A percentile compares a stretch with the other conserved stretches of the same genome.
Evolutionary conservation across 176 grass and related monocot genomes (phyloP).

Genomic region (Zoysia pacifica): DNA sequence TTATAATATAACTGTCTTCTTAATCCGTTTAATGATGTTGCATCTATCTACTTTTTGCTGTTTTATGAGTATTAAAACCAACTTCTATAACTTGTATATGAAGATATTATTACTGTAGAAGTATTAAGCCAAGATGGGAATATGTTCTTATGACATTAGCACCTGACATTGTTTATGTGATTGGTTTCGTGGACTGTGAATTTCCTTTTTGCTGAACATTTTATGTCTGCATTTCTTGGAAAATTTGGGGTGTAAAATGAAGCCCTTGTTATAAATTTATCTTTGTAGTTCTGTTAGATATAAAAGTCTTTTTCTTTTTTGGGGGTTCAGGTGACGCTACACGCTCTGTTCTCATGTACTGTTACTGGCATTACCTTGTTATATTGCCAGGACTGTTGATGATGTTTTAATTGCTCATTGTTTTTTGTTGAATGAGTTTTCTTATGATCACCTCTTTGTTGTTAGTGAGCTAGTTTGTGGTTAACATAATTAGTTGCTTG

Average conservation of each 20-base stretch:
- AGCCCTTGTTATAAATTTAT: background rate
- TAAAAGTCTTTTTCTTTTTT: background rate
- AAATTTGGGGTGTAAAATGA: background rate
- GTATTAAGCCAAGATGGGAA: background rate
- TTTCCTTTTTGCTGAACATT: background rate
- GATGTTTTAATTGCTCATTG: background rate
- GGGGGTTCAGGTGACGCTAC: background rate
- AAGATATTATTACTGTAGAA: background rate
- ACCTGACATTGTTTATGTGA: background rate
- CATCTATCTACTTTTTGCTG: background rate
- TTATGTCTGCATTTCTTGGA: background rate
- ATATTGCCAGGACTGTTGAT: background rate
- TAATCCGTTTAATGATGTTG: background rate
- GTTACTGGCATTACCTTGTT: background rate
- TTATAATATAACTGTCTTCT: background rate
- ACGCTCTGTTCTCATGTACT: background rate
- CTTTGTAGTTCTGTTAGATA: conserved; percentile 13
- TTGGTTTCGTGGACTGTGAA: too few species aligned
- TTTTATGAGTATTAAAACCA: background rate
- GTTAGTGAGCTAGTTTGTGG: background rate
- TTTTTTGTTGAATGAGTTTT: conserved; percentile 1
- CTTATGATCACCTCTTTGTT: background rate
- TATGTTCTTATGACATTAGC: background rate
- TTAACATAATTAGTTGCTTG: background rate
- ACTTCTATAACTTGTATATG: background rate